Conservation (phyloP, 768 basidiomycete genomes). For the Dentipellis sp. region DNA sequence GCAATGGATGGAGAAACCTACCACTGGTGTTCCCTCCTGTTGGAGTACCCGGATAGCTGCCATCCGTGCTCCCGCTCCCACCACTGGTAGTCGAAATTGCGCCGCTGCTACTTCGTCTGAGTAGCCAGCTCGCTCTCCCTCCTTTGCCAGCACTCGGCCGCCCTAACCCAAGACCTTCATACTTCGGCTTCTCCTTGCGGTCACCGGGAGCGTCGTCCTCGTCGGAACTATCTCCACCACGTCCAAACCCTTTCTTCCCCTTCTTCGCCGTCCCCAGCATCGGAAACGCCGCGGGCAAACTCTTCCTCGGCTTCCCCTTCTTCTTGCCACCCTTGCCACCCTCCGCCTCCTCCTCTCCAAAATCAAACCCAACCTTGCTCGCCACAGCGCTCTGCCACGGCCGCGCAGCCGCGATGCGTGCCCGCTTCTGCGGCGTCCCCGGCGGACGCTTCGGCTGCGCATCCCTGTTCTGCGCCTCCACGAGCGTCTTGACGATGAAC, state of each 20-base stretch:
- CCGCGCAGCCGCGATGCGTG: constrained; percentile 41
- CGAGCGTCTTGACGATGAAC: constrained; percentile 65
- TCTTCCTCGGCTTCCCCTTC: constrained; percentile 55
- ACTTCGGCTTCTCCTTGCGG: constrained; percentile 37
- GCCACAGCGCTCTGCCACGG: constrained; percentile 81
- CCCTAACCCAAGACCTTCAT: constrained; percentile 59
- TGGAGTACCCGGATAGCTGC: constrained; percentile 44
- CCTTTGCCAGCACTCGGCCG: constrained; percentile 31
- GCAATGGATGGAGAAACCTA: neutral
- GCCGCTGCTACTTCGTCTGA: constrained; percentile 74
- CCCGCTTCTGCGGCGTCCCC: constrained; percentile 75
- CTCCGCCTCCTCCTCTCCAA: constrained; percentile 26
- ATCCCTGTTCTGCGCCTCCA: constrained; percentile 38
- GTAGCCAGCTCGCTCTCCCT: constrained; percentile 45
- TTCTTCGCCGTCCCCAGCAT: constrained; percentile 19
- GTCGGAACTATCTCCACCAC: constrained; percentile 42
- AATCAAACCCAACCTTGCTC: constrained; percentile 48
- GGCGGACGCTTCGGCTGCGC: constrained; percentile 54
- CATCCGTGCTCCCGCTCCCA: constrained; percentile 53
- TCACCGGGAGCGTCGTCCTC: constrained; percentile 47
- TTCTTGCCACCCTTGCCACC: constrained; percentile 25
- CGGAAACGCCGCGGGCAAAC: constrained; percentile 66
- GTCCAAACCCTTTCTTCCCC: neutral
- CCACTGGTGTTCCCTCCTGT: constrained; percentile 46
- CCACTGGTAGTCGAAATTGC: constrained; percentile 50